Base-by-base conservation (phyloP, 2,329 filamentous ascomycete genomes). In the Rachicladosporium sp. region DNA sequence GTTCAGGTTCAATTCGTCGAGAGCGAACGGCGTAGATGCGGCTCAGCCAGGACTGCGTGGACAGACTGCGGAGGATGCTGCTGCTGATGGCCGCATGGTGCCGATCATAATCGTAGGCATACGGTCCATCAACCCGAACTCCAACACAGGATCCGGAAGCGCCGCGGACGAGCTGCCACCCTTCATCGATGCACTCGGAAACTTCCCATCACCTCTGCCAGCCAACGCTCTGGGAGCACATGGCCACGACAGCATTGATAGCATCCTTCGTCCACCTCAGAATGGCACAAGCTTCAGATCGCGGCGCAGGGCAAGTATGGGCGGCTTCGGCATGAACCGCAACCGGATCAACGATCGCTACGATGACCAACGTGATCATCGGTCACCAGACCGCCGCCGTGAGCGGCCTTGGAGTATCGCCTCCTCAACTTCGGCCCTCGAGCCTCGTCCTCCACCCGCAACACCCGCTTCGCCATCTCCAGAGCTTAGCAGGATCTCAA, bases 101-200 rank as follows among this genome's bases (percentile, higher is more conserved):
- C 79, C 78, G 6, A 70, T 82, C 45, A 80, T 82, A 32, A 78
- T 82, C 37, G 78, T 82, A 31, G 78, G 78, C 39, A 80, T 82
- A 40, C 66, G 78, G 38, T 79, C 77, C 15, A 76, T 81, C 42
- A 75, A 71, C 27, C 69, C 74, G 12, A 60, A 58, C 36, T 65
- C 64, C 19, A 66, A 64, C 45, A 46, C 48, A 5, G 48, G 43
- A 10, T 35, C 43, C 19, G 62, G 64, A 31, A 51, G 52, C 10
- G 61, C 63, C 11, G 50, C 56, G 36, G 67, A 68, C 38, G 67
- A 69, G 34, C 62, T 67, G 44, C 66, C 61, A 13, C 66, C 67
- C 10, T 70, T 70, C 56, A 61, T 70, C 37, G 67, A 71, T 41
- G 65, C 66, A 21, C 61, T 70, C 10, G 67, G 65, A 11, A 67